A percentile compares a stretch with the other conserved stretches of the same genome.
Evolutionary conservation across 2,329 filamentous ascomycete species (phyloP).

Genomic region (Ramichloridium luteum): DNA sequence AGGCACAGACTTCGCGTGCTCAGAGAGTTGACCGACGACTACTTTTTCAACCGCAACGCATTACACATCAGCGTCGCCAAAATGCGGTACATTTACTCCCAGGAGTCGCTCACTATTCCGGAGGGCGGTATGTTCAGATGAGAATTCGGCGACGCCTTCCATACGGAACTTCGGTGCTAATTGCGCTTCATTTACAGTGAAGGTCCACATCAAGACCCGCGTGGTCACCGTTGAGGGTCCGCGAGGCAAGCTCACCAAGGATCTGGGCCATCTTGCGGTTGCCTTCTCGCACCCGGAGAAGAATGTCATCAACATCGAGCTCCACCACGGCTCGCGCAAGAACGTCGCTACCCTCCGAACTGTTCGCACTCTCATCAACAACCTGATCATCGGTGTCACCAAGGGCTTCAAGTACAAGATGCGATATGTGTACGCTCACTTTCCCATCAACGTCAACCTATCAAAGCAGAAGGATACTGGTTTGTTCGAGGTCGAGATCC

Average conservation of each 20-base stretch:
- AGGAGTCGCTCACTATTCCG: constrained; percentile 90
- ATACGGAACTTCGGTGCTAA: constrained; percentile 5
- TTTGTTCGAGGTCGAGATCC: constrained; percentile 87
- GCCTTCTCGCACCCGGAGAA: constrained; percentile 83
- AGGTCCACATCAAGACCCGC: constrained; percentile 93
- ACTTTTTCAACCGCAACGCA: constrained; percentile 2
- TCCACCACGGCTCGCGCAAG: constrained; percentile 98
- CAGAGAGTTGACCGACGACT: neutral
- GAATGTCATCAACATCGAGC: constrained; percentile 86
- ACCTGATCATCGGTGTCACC: constrained; percentile 96
- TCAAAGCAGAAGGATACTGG: constrained; percentile 91
- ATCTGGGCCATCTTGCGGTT: constrained; percentile 91
- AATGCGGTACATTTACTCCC: constrained; percentile 99
- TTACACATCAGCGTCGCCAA: constrained; percentile 40
- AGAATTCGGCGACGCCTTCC: neutral
- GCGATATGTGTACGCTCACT: constrained; percentile 99
- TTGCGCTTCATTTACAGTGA: constrained; percentile 51
- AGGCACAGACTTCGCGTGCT: too few species aligned
- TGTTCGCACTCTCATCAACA: constrained; percentile 96
- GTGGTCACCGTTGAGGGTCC: constrained; percentile 94
- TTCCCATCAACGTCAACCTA: constrained; percentile 99
- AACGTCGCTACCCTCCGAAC: constrained; percentile 95
- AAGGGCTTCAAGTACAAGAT: constrained; percentile 99
- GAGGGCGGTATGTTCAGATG: constrained; percentile 69
- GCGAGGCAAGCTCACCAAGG: constrained; percentile 93